Percentiles rank a stretch among this genome's conserved stretches.
phyloP scores from a whole-genome alignment of 495 filamentous ascomycete genomes.

The Penicillium canariense region DNA sequence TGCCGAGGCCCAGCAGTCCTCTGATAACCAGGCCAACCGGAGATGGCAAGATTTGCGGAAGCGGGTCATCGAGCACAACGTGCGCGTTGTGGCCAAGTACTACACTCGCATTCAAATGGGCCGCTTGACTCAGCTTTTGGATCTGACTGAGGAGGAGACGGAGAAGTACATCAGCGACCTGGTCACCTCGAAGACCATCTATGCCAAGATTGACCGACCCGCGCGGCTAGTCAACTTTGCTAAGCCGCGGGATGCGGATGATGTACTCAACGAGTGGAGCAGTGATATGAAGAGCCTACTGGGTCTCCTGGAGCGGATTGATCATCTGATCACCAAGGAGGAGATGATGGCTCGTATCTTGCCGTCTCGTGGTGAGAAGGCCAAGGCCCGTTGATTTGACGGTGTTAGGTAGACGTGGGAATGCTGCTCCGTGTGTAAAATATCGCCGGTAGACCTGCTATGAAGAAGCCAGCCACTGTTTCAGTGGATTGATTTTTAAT shows the following conservation, averaged over 20 bases:
- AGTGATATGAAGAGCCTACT: constrained; percentile 97
- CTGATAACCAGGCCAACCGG: constrained; percentile 71
- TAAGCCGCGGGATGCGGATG: constrained; percentile 91
- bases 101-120: constrained; percentile 95
- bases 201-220: constrained; percentile 94
- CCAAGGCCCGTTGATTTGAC: constrained; percentile 40
- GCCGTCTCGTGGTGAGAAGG: constrained; percentile 60
- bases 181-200: constrained; percentile 94
- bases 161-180: constrained; percentile 96
- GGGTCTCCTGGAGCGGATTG: constrained; percentile 87
- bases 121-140: constrained; percentile 82
- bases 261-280: constrained; percentile 98
- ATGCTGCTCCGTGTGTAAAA: constrained; percentile 36
- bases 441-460: constrained; percentile 34
- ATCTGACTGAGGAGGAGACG: constrained; percentile 90
- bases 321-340: constrained; percentile 99
- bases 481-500: not conserved
- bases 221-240: constrained; percentile 89
- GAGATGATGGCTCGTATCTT: constrained; percentile 99
- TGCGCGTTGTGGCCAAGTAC: constrained; percentile 95
- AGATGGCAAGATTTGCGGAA: constrained; percentile 94
- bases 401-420: constrained; percentile 14
- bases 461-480: constrained; percentile 7
- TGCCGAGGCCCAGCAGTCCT: constrained; percentile 52
- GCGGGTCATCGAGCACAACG: constrained; percentile 98